Conservation (phyloP, 1,284 basidiomycete genomes). For the Irpex rosettiformis region DNA sequence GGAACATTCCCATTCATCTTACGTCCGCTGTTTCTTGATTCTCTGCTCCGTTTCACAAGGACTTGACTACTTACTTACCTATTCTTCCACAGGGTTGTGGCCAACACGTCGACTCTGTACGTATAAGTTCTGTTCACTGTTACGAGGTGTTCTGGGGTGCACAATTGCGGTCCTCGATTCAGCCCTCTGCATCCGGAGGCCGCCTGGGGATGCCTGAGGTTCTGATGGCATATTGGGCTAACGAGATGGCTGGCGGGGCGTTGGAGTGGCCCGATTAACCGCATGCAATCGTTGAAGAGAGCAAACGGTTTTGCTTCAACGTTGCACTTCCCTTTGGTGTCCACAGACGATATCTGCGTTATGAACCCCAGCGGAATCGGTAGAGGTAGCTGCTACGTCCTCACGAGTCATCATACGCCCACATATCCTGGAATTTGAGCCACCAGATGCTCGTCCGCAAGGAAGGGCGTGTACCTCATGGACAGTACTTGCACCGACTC, state of each 20-base stretch:
- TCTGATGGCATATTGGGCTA: background rate
- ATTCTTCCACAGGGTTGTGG: constrained; percentile 59
- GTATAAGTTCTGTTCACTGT: too few species aligned
- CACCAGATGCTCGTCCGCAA: background rate
- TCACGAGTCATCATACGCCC: too few species aligned
- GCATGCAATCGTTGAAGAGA: too few species aligned
- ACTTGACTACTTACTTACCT: constrained; percentile 19
- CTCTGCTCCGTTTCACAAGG: background rate
- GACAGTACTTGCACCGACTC: background rate
- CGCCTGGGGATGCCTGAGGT: background rate
- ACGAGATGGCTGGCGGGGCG: background rate
- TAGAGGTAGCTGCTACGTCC: too few species aligned
- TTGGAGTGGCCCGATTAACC: background rate
- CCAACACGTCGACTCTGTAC: constrained; percentile 57
- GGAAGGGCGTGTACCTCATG: background rate
- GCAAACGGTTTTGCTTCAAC: too few species aligned
- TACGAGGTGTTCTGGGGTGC: too few species aligned
- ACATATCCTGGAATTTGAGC: background rate
- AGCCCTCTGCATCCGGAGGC: too few species aligned
- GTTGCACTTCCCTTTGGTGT: too few species aligned
- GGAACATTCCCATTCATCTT: background rate
- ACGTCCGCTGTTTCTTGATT: background rate
- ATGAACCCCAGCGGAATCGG: too few species aligned
- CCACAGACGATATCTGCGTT: background rate
- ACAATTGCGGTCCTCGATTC: too few species aligned